phyloP scores from a whole-genome alignment of 805 yeast species.

The Candida anglica region DNA sequence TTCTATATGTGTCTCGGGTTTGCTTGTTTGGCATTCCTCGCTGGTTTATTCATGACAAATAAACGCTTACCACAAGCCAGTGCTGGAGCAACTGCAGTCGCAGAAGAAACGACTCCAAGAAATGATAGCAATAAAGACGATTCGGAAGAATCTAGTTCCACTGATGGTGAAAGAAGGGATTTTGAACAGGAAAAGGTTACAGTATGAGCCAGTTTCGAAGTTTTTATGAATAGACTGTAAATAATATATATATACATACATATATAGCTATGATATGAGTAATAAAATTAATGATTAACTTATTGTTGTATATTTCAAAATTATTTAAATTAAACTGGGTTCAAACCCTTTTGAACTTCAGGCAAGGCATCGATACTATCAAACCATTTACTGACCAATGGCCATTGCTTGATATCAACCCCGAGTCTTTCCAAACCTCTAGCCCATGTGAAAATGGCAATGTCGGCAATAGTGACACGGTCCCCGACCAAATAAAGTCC shows the following conservation, averaged over 20 bases:
- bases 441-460: slow-evolving; percentile 47
- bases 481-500: slow-evolving; percentile 52
- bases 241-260: background rate
- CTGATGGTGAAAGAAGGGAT: too few relatives aligned
- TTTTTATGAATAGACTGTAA: background rate
- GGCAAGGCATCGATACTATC: background rate
- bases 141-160: too few relatives aligned
- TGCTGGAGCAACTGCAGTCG: too few relatives aligned
- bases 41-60: slow-evolving; percentile 32
- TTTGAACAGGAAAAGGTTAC: too few relatives aligned
- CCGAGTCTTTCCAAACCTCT: background rate
- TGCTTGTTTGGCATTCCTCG: slow-evolving; percentile 24
- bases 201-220: background rate
- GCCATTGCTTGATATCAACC: slow-evolving; percentile 1
- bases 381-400: slow-evolving; percentile 1
- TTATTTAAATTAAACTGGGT: too few relatives aligned
- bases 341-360: slow-evolving; percentile 1
- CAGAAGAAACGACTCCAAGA: too few relatives aligned
- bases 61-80: slow-evolving; percentile 26
- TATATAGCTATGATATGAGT: too few relatives aligned
- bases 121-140: too few relatives aligned
- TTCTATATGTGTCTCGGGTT: slow-evolving; percentile 40
- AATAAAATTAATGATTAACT: too few relatives aligned
- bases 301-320: too few relatives aligned
- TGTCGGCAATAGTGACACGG: slow-evolving; percentile 57